A percentile compares a stretch with the other conserved stretches of the same genome.
phyloP scores from a whole-genome alignment of 2,329 filamentous ascomycete species.

The Verticillium dahliae region DNA sequence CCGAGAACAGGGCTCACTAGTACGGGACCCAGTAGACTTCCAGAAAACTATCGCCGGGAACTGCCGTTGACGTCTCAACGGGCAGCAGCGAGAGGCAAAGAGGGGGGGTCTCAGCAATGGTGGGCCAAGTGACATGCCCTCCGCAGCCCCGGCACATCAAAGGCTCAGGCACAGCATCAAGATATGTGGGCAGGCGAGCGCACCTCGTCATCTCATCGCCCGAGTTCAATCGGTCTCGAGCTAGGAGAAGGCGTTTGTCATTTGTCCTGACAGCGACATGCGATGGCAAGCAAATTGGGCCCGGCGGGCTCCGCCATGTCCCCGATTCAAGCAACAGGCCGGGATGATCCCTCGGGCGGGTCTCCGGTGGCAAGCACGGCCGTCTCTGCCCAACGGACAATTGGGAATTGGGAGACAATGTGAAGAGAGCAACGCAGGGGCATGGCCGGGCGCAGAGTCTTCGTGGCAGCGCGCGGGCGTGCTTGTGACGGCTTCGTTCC shows the following conservation, averaged over 20 bases:
- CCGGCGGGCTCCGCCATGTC: neutral
- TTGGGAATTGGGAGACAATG: neutral
- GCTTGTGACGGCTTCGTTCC: neutral
- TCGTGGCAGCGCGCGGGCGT: neutral
- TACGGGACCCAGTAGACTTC: neutral
- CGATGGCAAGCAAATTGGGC: neutral
- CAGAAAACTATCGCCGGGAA: neutral
- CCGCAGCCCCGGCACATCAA: neutral
- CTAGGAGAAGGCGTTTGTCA: neutral
- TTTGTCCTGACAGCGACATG: neutral
- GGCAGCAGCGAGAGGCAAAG: neutral
- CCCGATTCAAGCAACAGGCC: neutral
- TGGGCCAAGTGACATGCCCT: neutral
- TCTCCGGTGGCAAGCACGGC: neutral
- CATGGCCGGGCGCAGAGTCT: neutral
- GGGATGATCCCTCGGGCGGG: conserved; percentile 1
- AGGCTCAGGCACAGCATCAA: neutral
- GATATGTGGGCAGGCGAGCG: neutral
- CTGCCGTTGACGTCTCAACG: neutral
- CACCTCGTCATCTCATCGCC: neutral
- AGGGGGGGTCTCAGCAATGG: neutral
- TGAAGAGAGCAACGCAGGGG: neutral
- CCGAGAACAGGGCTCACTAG: neutral
- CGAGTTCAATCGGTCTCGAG: neutral
- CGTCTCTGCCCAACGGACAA: neutral